phyloP scores from a whole-genome alignment of 2,329 filamentous ascomycete species.

The Exophiala oligosperma region DNA sequence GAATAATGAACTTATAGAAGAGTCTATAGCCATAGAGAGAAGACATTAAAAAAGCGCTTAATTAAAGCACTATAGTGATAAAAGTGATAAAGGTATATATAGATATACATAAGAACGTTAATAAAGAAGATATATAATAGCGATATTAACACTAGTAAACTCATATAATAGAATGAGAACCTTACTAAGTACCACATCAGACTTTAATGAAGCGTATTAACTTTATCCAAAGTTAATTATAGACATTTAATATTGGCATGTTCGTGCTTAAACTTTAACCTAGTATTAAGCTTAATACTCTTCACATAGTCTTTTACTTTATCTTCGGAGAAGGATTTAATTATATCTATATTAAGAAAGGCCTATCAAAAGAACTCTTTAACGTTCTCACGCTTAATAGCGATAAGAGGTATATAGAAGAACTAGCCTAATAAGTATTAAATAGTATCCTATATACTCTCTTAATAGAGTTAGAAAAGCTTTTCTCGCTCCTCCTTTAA shows the following conservation, averaged over 20 bases:
- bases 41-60: slow-evolving; percentile 6
- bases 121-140: slow-evolving; percentile 51
- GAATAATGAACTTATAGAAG: slow-evolving; percentile 7
- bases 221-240: slow-evolving; percentile 65
- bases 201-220: slow-evolving; percentile 62
- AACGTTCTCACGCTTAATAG: slow-evolving; percentile 67
- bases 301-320: slow-evolving; percentile 59
- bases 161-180: slow-evolving; percentile 33
- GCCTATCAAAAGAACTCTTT: slow-evolving; percentile 68
- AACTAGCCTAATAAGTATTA: slow-evolving; percentile 66
- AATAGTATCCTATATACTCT: slow-evolving; percentile 56
- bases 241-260: slow-evolving; percentile 57
- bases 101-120: slow-evolving; percentile 15
- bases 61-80: slow-evolving; percentile 18
- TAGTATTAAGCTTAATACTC: slow-evolving; percentile 55
- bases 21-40: slow-evolving; percentile 19
- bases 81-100: slow-evolving; percentile 10
- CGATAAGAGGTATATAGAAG: slow-evolving; percentile 55
- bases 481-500: slow-evolving; percentile 50
- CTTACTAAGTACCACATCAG: slow-evolving; percentile 64
- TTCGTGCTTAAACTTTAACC: slow-evolving; percentile 54
- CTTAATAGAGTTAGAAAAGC: slow-evolving; percentile 59
- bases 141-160: neutral
- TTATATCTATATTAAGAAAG: slow-evolving; percentile 53
- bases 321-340: slow-evolving; percentile 44